Conservation (phyloP, 1,284 basidiomycete genomes). For the Golubevia pallescens region DNA sequence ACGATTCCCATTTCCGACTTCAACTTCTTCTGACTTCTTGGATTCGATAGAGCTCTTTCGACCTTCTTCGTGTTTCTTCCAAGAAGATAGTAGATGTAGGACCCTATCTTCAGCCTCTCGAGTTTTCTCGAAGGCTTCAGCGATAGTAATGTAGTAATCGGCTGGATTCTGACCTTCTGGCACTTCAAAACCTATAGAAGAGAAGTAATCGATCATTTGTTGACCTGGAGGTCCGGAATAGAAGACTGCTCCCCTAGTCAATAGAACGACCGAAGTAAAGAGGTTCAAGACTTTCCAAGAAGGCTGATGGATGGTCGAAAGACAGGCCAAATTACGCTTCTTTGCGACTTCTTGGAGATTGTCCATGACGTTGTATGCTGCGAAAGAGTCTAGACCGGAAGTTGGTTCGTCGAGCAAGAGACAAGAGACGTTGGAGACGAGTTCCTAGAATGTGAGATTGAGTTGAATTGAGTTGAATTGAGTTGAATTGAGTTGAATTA, state of each 20-base stretch:
- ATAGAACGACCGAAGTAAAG: constrained; percentile 7
- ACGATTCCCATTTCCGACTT: too few relatives aligned
- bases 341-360: constrained; percentile 14
- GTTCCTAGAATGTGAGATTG: constrained; percentile 11
- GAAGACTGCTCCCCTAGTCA: constrained; percentile 12
- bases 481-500: not conserved
- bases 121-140: constrained; percentile 34
- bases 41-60: not conserved
- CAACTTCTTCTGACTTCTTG: constrained; percentile 4
- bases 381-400: constrained; percentile 36
- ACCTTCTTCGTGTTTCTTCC: constrained; percentile 17
- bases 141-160: constrained; percentile 15
- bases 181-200: constrained; percentile 1
- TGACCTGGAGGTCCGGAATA: constrained; percentile 10
- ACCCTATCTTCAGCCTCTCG: constrained; percentile 29
- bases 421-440: constrained; percentile 30
- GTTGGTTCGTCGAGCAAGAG: constrained; percentile 40
- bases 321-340: constrained; percentile 5
- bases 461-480: not conserved
- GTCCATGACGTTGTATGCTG: constrained; percentile 29
- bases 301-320: constrained; percentile 16
- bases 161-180: constrained; percentile 17
- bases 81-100: constrained; percentile 18
- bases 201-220: constrained; percentile 8
- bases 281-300: constrained; percentile 9